Evolutionary conservation across 164 flowering plant species (phyloP).

Genomic region (Umbilicus rupestris): DNA sequence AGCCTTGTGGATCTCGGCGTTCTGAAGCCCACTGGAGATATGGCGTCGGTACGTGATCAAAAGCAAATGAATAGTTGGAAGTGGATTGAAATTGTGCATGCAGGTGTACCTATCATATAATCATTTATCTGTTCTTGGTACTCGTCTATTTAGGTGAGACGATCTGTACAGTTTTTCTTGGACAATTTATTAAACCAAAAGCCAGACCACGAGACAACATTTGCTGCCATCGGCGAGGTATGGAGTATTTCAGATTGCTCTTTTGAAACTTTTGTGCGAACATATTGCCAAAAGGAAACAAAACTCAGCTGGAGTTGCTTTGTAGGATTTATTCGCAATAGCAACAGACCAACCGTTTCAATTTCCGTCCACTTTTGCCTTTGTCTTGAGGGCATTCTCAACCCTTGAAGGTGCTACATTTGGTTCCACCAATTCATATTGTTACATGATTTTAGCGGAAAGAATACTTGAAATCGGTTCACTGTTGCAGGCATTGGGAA

Average conservation of each 20-base stretch:
- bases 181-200: conserved; percentile 64
- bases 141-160: conserved; percentile 53
- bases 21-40: conserved; percentile 90
- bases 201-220: conserved; percentile 77
- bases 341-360: conserved; percentile 94
- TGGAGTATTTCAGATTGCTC: conserved; percentile 4
- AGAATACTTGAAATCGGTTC: not conserved
- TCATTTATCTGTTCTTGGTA: not conserved
- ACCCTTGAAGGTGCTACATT: conserved; percentile 75
- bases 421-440: not conserved
- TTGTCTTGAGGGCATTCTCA: conserved; percentile 84
- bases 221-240: conserved; percentile 95
- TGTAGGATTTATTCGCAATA: conserved; percentile 86
- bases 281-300: not conserved
- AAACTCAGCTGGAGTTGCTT: not conserved
- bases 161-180: conserved; percentile 88
- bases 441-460: not conserved
- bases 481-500: conserved; percentile 65
- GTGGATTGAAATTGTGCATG: not conserved
- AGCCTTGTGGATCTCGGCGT: conserved; percentile 76
- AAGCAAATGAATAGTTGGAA: not conserved
- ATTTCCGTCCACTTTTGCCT: conserved; percentile 88
- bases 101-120: not conserved
- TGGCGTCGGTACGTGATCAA: conserved; percentile 54
- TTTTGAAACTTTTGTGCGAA: not conserved